phyloP scores from a whole-genome alignment of 768 basidiomycete species.

The Pleurotus eryngii region DNA sequence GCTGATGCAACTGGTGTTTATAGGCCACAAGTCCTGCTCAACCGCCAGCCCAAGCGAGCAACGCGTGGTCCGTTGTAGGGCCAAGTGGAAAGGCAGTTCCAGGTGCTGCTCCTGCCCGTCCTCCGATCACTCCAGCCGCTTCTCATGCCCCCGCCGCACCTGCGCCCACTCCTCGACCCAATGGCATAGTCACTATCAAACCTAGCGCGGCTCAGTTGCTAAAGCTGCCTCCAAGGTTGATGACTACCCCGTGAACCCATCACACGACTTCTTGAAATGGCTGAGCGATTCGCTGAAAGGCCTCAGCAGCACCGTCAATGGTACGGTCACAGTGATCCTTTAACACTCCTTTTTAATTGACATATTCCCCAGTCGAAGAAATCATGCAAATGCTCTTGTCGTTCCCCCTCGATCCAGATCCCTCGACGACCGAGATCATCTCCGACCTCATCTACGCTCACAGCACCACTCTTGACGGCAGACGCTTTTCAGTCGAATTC shows the following conservation, averaged over 20 bases:
- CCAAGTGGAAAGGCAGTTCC: constrained; percentile 60
- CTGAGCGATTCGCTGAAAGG: constrained; percentile 81
- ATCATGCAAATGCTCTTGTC: constrained; percentile 93
- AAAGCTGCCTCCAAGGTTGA: constrained; percentile 45
- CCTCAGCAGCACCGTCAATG: constrained; percentile 66
- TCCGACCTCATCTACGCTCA: constrained; percentile 93
- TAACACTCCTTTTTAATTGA: background rate
- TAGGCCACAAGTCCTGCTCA: constrained; percentile 18
- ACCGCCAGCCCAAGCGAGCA: constrained; percentile 23
- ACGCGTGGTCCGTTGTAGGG: constrained; percentile 88
- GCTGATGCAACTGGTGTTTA: background rate
- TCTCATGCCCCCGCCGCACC: constrained; percentile 25
- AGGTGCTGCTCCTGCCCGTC: constrained; percentile 31
- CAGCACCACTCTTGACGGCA: constrained; percentile 91
- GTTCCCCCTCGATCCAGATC: constrained; percentile 88
- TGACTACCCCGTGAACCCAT: constrained; percentile 65
- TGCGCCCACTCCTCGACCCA: constrained; percentile 32
- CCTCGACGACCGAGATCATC: constrained; percentile 85
- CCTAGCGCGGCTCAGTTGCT: constrained; percentile 31
- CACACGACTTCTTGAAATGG: constrained; percentile 93
- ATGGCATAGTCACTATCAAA: constrained; percentile 33
- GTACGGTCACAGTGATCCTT: constrained; percentile 33
- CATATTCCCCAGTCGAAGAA: constrained; percentile 73
- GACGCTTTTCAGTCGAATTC: constrained; percentile 93
- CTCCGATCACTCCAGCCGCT: constrained; percentile 27